A percentile compares a stretch with the other conserved stretches of the same genome.
phyloP scores from a whole-genome alignment of 257 asterid genomes.

The Agastache rugosa region DNA sequence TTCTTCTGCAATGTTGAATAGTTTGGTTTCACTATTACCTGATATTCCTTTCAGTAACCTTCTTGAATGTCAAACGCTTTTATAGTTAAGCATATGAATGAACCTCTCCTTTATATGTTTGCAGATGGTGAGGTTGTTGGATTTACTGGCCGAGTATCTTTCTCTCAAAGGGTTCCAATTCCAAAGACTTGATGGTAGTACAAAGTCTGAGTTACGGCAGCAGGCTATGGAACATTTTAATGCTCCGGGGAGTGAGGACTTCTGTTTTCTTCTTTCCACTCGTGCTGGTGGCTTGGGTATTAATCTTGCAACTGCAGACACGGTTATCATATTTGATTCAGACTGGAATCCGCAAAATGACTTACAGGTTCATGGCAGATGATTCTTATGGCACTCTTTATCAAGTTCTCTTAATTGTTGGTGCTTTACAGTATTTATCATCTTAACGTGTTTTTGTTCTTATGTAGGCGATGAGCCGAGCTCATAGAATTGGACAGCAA shows the following conservation, averaged over 20 bases:
- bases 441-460: constrained; percentile 23
- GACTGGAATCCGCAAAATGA: constrained; percentile 99
- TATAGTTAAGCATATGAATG: constrained; percentile 21
- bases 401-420: neutral
- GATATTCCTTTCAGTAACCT: constrained; percentile 11
- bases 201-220: constrained; percentile 94
- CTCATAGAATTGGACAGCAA: constrained; percentile 99
- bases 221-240: constrained; percentile 99
- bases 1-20: constrained; percentile 13
- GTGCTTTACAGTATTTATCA: constrained; percentile 25
- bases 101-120: constrained; percentile 36
- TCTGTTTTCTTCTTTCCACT: constrained; percentile 98
- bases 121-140: constrained; percentile 99
- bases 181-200: constrained; percentile 99
- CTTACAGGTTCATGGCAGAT: constrained; percentile 70
- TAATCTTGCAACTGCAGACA: constrained; percentile 99
- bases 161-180: constrained; percentile 89
- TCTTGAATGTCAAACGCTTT: neutral
- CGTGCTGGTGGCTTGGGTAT: constrained; percentile 99
- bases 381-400: constrained; percentile 26
- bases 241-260: constrained; percentile 97
- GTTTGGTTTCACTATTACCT: constrained; percentile 5
- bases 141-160: constrained; percentile 92
- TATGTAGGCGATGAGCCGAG: constrained; percentile 98
- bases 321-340: constrained; percentile 98